Percentiles rank a stretch among this genome's conserved stretches.
Evolutionary conservation across 2,329 filamentous ascomycete species (phyloP).

Genomic region (Aspergillus spinulosporus): DNA sequence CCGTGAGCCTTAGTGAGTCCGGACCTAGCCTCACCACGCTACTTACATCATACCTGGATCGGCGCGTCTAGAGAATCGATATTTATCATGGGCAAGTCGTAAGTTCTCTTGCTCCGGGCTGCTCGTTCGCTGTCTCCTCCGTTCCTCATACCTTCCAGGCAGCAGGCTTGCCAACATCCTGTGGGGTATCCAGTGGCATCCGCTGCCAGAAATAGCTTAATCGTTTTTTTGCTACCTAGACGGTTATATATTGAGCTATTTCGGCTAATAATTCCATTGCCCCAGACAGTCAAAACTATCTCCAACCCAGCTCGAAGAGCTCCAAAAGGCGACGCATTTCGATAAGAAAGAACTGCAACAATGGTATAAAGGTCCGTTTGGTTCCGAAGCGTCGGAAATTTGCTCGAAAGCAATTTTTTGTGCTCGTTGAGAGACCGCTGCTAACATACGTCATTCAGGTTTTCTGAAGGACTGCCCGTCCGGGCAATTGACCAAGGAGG

Average conservation of each 20-base stretch:
- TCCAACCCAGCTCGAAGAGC: slow-evolving; percentile 89
- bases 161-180: background rate
- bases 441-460: slow-evolving; percentile 54
- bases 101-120: slow-evolving; percentile 24
- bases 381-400: background rate
- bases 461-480: slow-evolving; percentile 98
- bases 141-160: background rate
- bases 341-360: slow-evolving; percentile 99
- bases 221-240: background rate
- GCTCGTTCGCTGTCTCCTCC: slow-evolving; percentile 6
- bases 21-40: background rate
- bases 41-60: background rate
- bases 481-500: slow-evolving; percentile 94
- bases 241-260: background rate
- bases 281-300: slow-evolving; percentile 95
- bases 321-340: slow-evolving; percentile 96
- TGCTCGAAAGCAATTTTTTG: background rate
- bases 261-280: slow-evolving; percentile 1
- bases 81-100: slow-evolving; percentile 41
- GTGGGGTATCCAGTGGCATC: slow-evolving; percentile 6
- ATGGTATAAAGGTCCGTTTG: slow-evolving; percentile 91
- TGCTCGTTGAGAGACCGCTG: background rate
- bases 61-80: slow-evolving; percentile 9
- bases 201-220: background rate
- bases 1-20: slow-evolving; percentile 7